A percentile compares a stretch with the other conserved stretches of the same genome.
Conservation (phyloP, 768 basidiomycete species). For the Lactifluus hygrophoroides region DNA sequence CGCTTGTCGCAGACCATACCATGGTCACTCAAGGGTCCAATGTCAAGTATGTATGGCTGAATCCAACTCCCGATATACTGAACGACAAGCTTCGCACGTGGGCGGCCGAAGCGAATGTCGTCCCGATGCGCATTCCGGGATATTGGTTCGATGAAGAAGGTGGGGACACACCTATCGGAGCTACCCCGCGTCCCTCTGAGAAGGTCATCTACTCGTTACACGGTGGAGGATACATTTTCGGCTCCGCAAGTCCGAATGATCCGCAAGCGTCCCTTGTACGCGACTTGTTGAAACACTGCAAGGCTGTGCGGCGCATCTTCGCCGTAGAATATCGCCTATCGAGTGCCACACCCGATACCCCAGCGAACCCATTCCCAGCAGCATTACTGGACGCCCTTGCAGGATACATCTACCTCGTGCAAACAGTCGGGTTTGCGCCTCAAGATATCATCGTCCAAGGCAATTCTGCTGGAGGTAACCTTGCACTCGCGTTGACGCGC, state of each 20-base stretch:
- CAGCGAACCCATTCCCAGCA: neutral
- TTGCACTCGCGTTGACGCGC: no score
- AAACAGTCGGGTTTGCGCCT: neutral
- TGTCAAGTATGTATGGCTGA: no score
- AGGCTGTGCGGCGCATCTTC: constrained; percentile 2
- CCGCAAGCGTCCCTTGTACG: neutral
- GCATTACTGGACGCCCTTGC: neutral
- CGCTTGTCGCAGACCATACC: neutral
- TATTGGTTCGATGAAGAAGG: no score
- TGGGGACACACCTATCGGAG: constrained; percentile 9
- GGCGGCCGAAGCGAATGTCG: constrained; percentile 17
- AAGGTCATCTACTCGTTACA: constrained; percentile 16
- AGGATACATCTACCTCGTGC: neutral
- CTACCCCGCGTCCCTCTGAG: neutral
- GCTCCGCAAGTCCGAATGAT: constrained; percentile 1
- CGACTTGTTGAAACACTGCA: constrained; percentile 5
- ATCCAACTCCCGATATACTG: no score
- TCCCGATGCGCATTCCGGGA: constrained; percentile 14
- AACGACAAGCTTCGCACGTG: no score
- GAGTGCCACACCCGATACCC: neutral
- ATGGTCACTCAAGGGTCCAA: no score
- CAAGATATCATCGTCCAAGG: neutral
- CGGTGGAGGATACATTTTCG: constrained; percentile 12
- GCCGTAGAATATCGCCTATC: constrained; percentile 18
- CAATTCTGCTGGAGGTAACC: neutral